Conservation (phyloP, 257 asterid genomes). For the Misopates orontium region DNA sequence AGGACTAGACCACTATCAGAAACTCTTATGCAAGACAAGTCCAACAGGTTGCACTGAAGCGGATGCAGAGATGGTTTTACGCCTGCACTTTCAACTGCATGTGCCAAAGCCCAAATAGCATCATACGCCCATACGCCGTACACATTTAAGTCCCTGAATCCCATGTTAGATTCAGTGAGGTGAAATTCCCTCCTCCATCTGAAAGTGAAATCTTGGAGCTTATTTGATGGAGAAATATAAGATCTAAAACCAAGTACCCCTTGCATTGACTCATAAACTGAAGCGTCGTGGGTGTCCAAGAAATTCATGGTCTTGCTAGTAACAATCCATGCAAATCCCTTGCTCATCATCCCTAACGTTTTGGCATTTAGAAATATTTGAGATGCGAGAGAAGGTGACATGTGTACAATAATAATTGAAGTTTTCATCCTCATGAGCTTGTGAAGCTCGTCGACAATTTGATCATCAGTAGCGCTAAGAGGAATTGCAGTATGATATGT, state of each 20-base stretch:
- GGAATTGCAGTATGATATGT: conserved; percentile 26
- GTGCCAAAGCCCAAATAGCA: conserved; percentile 40
- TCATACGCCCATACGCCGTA: conserved; percentile 47
- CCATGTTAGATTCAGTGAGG: conserved; percentile 15
- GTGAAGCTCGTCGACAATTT: conserved; percentile 32
- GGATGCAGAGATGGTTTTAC: neutral
- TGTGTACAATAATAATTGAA: conserved; percentile 35
- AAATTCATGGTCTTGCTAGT: conserved; percentile 46
- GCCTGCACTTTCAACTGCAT: conserved; percentile 33
- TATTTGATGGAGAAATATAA: conserved; percentile 30
- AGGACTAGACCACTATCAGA: conserved; percentile 24
- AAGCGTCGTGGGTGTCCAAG: conserved; percentile 26
- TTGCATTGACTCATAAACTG: conserved; percentile 33
- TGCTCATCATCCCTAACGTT: conserved; percentile 40
- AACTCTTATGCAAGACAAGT: conserved; percentile 12
- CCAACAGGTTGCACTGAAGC: conserved; percentile 7
- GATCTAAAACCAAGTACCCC: too few species aligned
- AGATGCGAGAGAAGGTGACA: conserved; percentile 35
- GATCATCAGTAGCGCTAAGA: conserved; percentile 23
- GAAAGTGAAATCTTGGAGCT: conserved; percentile 24
- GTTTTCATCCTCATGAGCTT: conserved; percentile 21
- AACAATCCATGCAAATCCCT: conserved; percentile 48
- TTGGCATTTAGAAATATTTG: conserved; percentile 35
- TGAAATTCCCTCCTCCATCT: conserved; percentile 43
- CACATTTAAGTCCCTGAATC: conserved; percentile 26